Evolutionary conservation across 257 asterid species (phyloP).

Genomic region (Jacaranda mimosifolia): DNA sequence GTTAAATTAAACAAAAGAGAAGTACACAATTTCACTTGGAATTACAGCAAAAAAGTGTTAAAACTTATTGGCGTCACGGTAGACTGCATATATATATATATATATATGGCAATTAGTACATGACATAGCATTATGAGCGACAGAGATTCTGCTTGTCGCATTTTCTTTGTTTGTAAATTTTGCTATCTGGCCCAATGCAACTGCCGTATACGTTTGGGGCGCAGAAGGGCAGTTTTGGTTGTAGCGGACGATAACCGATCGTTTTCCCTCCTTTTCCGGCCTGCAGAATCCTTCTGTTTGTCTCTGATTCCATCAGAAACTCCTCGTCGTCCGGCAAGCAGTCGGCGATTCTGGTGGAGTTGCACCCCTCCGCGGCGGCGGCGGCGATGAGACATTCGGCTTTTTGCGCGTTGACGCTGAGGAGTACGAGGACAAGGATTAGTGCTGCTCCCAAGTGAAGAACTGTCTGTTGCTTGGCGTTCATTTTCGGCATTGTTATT

Average conservation of each 20-base stretch:
- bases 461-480: background rate
- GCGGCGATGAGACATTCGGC: background rate
- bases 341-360: slow-evolving; percentile 27
- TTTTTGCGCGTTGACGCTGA: background rate
- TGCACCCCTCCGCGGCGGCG: slow-evolving; percentile 10
- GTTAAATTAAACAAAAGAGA: too few species aligned
- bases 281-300: slow-evolving; percentile 39
- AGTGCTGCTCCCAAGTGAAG: slow-evolving; percentile 1
- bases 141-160: background rate
- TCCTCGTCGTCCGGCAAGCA: slow-evolving; percentile 26
- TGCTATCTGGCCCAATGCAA: background rate
- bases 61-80: too few species aligned
- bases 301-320: slow-evolving; percentile 40
- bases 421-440: background rate
- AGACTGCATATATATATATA: too few species aligned
- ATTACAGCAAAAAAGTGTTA: too few species aligned
- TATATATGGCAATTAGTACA: too few species aligned
- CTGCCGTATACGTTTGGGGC: background rate
- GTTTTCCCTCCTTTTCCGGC: background rate
- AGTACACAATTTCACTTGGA: too few species aligned
- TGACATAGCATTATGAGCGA: too few species aligned
- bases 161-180: background rate
- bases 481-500: too few species aligned
- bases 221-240: background rate
- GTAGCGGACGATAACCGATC: background rate